These are phyloP conservation scores for Phytophthora ramorum DNA, from an alignment of 352 stramenopile species.

Conservation along the genomic window DNA sequence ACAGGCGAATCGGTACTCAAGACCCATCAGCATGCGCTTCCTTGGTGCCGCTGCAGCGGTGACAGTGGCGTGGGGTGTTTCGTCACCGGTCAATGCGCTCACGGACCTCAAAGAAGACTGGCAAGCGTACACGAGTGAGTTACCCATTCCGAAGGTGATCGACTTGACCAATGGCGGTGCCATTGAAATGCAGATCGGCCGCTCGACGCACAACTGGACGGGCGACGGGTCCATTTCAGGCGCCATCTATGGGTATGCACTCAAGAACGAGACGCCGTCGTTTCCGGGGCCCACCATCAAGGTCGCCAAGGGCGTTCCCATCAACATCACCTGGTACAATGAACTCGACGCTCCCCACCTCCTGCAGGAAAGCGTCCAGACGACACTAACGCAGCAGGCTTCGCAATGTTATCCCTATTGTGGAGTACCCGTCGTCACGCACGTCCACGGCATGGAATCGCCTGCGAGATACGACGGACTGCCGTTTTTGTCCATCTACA, in stretches of 20 bases:
- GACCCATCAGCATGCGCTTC: neutral
- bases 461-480: slow-evolving; percentile 55
- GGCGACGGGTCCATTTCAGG: slow-evolving; percentile 25
- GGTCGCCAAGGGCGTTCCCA: slow-evolving; percentile 29
- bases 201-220: slow-evolving; percentile 37
- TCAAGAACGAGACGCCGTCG: slow-evolving; percentile 27
- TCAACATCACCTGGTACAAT: slow-evolving; percentile 48
- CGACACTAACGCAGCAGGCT: slow-evolving; percentile 26
- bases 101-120: slow-evolving; percentile 42
- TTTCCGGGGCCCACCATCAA: slow-evolving; percentile 39
- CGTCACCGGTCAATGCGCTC: slow-evolving; percentile 3
- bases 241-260: slow-evolving; percentile 38
- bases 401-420: slow-evolving; percentile 58
- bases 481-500: slow-evolving; percentile 49
- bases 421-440: slow-evolving; percentile 50
- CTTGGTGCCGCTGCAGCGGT: neutral
- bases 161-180: slow-evolving; percentile 36
- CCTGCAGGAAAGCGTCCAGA: slow-evolving; percentile 39
- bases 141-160: slow-evolving; percentile 40
- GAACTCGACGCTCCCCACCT: slow-evolving; percentile 39
- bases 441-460: slow-evolving; percentile 55
- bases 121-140: slow-evolving; percentile 35
- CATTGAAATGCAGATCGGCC: slow-evolving; percentile 45
- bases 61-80: neutral
- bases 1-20: neutral